Percentiles rank a stretch among this genome's conserved stretches.
phyloP scores from a whole-genome alignment of 2,329 filamentous ascomycete species.

The Xylaria digitata region DNA sequence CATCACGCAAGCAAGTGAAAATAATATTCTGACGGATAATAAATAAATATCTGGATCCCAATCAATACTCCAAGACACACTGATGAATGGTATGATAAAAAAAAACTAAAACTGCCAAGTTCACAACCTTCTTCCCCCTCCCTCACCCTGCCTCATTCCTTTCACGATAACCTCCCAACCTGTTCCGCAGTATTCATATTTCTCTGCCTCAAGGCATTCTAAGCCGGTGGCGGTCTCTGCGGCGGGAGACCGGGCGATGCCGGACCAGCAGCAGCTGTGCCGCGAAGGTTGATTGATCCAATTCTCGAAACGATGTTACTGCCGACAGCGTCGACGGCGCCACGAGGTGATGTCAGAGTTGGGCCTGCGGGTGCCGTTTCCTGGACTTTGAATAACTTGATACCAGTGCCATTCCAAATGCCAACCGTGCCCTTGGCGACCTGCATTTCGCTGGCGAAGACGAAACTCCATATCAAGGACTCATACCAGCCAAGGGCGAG shows the following conservation, averaged over 20 bases:
- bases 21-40: not conserved
- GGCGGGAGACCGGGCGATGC: constrained; percentile 33
- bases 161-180: not conserved
- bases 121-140: not conserved
- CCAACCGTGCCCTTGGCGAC: constrained; percentile 87
- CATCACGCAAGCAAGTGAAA: not conserved
- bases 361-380: constrained; percentile 84
- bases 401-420: constrained; percentile 91
- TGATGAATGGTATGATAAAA: constrained; percentile 14
- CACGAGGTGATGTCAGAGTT: constrained; percentile 83
- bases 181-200: not conserved
- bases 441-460: constrained; percentile 91
- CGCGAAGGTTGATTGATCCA: constrained; percentile 79
- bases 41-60: not conserved
- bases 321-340: constrained; percentile 92
- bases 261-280: constrained; percentile 45
- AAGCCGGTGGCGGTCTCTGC: constrained; percentile 28
- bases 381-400: constrained; percentile 90
- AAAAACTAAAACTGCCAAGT: not conserved
- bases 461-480: constrained; percentile 90
- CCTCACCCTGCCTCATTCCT: not conserved
- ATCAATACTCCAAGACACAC: constrained; percentile 23
- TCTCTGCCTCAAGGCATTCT: not conserved
- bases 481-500: constrained; percentile 95
- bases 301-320: constrained; percentile 90